Evolutionary conservation across 768 basidiomycete genomes (phyloP).

Genomic region (Trichaptum fuscoviolaceum): DNA sequence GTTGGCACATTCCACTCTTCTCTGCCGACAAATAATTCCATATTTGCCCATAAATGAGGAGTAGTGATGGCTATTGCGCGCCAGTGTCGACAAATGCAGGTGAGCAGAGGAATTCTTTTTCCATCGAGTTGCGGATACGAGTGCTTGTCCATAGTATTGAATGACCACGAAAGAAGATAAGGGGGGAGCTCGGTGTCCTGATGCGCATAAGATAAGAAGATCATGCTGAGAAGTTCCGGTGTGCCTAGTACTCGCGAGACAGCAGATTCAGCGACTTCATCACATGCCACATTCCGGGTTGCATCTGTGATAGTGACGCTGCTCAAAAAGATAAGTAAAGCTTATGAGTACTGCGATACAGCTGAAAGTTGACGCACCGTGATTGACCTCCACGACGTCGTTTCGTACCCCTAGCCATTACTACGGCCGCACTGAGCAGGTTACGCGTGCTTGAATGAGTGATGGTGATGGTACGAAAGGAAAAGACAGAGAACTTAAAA

Average conservation of each 20-base stretch:
- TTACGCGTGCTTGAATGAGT: too few species aligned
- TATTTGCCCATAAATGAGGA: background rate
- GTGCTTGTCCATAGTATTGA: background rate
- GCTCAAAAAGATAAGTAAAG: too few species aligned
- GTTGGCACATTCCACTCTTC: background rate
- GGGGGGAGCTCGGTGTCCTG: background rate
- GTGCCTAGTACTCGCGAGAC: constrained; percentile 44
- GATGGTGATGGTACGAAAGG: too few species aligned
- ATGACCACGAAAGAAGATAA: background rate
- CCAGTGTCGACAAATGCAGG: background rate
- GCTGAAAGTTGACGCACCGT: too few species aligned
- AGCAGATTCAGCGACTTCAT: too few species aligned
- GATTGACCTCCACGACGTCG: too few species aligned
- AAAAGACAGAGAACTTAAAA: too few species aligned
- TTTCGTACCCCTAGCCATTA: too few species aligned
- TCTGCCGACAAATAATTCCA: background rate
- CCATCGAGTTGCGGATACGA: background rate
- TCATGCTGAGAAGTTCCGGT: constrained; percentile 11
- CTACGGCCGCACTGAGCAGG: too few species aligned
- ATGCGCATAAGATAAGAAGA: background rate
- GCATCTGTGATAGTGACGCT: too few species aligned
- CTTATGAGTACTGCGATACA: too few species aligned
- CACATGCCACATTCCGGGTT: too few species aligned
- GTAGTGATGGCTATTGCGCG: background rate
- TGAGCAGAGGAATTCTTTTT: background rate